Evolutionary conservation across 1,284 basidiomycete species (phyloP), one percentile per base, ranked within the genome.

Genomic region (Cystobasidiaceae sp.): DNA sequence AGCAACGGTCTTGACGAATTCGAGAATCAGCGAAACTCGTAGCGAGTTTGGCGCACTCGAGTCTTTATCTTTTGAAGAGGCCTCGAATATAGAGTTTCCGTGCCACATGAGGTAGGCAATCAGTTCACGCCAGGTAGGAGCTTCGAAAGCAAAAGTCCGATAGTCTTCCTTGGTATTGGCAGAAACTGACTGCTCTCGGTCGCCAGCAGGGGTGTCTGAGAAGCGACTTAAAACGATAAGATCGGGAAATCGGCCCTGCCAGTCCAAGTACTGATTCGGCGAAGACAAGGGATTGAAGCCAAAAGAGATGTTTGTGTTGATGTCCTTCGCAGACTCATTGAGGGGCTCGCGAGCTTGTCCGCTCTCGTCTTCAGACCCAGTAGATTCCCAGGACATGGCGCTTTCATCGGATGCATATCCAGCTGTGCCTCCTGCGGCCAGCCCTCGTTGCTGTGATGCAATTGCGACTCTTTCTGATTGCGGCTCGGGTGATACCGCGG

Each of bases 91-190:
- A 7, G 61, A 45, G 30, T 64, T 64, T 25, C 61, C 61, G 37
- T 64, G 61, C 61, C 61, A 64, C 61, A 64, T 64, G 25, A 64
- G 32, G 41, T 64, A 64, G 15, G 52, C 61, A 28, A 64, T 27
- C 32, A 64, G 41, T 39, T 64, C 61, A 15, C 52, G 39, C 61
- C 61, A 64, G 30, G 61, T 64, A 37, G 51, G 61, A 23, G 51
- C 52, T 39, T 64, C 61, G 32, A 64, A 55, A 5, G 51, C 51
- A 32, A 64, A 64, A 21, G 61, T 64, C 7, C 32, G 8, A 41
- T 64, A 64, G 41, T 64, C 61, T 45, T 56, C 51, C 28, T 56
- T 56, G 52, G n/a, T 44, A n/a, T 33, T 46, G 17, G 46, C 49
- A 33, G 49, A 9, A 11, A 23, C 41, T 17, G 41, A 25, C 30